phyloP scores from a whole-genome alignment of 495 filamentous ascomycete species.

The Trichoderma asperelloides region DNA sequence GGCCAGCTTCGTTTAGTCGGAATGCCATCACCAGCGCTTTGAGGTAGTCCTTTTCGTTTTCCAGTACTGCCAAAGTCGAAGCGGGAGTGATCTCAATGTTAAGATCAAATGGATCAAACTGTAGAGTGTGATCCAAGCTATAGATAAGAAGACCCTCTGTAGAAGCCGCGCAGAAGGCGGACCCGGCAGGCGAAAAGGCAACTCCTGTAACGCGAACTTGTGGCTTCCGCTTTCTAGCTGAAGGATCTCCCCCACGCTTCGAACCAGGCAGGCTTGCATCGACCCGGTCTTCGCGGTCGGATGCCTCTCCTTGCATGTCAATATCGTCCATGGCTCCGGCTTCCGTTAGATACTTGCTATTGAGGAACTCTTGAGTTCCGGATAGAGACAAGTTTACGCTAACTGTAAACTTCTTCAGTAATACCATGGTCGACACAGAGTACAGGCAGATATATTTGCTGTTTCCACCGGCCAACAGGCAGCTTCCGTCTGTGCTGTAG shows the following conservation, averaged over 20 bases:
- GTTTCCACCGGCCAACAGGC: conserved; percentile 81
- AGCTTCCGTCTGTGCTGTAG: conserved; percentile 86
- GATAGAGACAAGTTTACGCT: conserved; percentile 89
- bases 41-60: conserved; percentile 67
- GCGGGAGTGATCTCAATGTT: conserved; percentile 85
- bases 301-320: conserved; percentile 79
- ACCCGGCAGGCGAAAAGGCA: conserved; percentile 79
- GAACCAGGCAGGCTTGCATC: conserved; percentile 83
- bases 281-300: conserved; percentile 76
- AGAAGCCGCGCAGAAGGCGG: conserved; percentile 86
- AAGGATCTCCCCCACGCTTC: conserved; percentile 70
- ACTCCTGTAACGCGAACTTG: conserved; percentile 82
- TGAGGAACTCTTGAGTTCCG: conserved; percentile 92
- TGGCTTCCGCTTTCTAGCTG: conserved; percentile 60
- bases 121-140: conserved; percentile 66
- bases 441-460: conserved; percentile 98
- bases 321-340: conserved; percentile 75
- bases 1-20: conserved; percentile 70
- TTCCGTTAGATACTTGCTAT: conserved; percentile 83
- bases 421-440: conserved; percentile 73
- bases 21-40: conserved; percentile 96
- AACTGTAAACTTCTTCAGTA: conserved; percentile 92
- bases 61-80: conserved; percentile 65
- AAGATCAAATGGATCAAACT: conserved; percentile 93
- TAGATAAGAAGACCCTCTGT: conserved; percentile 93